A percentile compares a stretch with the other conserved stretches of the same genome.
Evolutionary conservation across 2,329 filamentous ascomycete species (phyloP).

Genomic region (Colletotrichum sansevieriae): DNA sequence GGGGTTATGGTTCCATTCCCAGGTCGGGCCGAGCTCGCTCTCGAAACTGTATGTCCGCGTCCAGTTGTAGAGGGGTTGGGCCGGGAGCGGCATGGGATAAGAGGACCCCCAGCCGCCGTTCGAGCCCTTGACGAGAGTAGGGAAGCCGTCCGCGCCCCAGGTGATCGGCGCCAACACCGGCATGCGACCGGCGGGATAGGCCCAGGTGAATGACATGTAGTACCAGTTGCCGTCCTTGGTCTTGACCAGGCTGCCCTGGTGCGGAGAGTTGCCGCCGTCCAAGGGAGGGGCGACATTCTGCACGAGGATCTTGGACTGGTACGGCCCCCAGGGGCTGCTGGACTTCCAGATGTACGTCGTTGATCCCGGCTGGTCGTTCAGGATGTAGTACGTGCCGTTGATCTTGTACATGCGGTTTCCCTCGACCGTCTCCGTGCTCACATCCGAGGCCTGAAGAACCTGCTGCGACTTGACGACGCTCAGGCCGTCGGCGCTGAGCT

Average conservation of each 20-base stretch:
- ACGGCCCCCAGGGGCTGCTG: conserved; percentile 65
- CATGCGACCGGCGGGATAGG: conserved; percentile 68
- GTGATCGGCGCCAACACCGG: conserved; percentile 68
- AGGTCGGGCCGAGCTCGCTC: conserved; percentile 56
- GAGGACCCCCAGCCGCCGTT: conserved; percentile 62
- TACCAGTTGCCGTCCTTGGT: conserved; percentile 68
- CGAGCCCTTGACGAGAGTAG: conserved; percentile 54
- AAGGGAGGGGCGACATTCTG: conserved; percentile 59
- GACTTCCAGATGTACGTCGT: conserved; percentile 64
- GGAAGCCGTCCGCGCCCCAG: conserved; percentile 67
- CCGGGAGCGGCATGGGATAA: conserved; percentile 54
- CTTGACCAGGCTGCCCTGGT: conserved; percentile 69
- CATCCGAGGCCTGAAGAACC: conserved; percentile 57
- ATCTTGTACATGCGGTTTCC: conserved; percentile 70
- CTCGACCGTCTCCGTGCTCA: conserved; percentile 56
- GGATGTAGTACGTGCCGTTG: conserved; percentile 68
- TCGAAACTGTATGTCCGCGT: conserved; percentile 61
- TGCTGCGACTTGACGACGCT: conserved; percentile 57
- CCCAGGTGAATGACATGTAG: conserved; percentile 68
- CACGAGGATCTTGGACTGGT: conserved; percentile 59
- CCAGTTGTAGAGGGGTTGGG: conserved; percentile 43
- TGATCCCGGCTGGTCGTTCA: conserved; percentile 60
- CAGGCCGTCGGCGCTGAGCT: conserved; percentile 63
- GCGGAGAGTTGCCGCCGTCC: conserved; percentile 58
- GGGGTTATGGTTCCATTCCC: conserved; percentile 75